Conservation (phyloP, 2,329 filamentous ascomycete species). For the Exserohilum rostratum region DNA sequence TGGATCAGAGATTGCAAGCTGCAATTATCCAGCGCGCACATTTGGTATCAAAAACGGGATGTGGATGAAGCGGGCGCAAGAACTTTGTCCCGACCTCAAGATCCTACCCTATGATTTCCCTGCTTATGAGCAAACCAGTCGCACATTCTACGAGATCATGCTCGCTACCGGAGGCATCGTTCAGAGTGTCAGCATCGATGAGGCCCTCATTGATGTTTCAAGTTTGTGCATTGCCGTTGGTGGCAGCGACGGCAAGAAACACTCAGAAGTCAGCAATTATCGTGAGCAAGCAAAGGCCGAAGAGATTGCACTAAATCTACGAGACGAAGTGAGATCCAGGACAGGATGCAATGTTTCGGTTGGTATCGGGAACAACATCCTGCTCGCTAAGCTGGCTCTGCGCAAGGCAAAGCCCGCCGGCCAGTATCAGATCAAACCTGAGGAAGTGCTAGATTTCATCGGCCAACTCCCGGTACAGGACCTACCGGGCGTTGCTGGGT, state of each 20-base stretch:
- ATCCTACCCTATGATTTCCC: conserved; percentile 95
- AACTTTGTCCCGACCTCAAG: conserved; percentile 83
- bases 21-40: conserved; percentile 87
- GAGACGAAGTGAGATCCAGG: conserved; percentile 71
- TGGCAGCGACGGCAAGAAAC: conserved; percentile 68
- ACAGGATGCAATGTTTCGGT: conserved; percentile 91
- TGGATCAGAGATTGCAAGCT: conserved; percentile 95
- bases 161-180: conserved; percentile 79
- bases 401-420: conserved; percentile 93
- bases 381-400: conserved; percentile 89
- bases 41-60: conserved; percentile 96
- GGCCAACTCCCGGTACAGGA: conserved; percentile 78
- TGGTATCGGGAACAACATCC: conserved; percentile 87
- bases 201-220: conserved; percentile 87
- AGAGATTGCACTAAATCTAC: conserved; percentile 69
- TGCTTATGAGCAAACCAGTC: conserved; percentile 90
- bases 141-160: conserved; percentile 84
- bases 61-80: conserved; percentile 95
- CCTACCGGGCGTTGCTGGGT: conserved; percentile 90
- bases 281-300: conserved; percentile 81
- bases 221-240: conserved; percentile 68
- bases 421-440: conserved; percentile 84
- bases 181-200: conserved; percentile 96
- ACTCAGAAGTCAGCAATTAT: conserved; percentile 72
- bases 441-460: conserved; percentile 77